A percentile compares a stretch with the other conserved stretches of the same genome.
phyloP scores from a whole-genome alignment of 192 early-diverging fungal species.

The Coemansia sp. region DNA sequence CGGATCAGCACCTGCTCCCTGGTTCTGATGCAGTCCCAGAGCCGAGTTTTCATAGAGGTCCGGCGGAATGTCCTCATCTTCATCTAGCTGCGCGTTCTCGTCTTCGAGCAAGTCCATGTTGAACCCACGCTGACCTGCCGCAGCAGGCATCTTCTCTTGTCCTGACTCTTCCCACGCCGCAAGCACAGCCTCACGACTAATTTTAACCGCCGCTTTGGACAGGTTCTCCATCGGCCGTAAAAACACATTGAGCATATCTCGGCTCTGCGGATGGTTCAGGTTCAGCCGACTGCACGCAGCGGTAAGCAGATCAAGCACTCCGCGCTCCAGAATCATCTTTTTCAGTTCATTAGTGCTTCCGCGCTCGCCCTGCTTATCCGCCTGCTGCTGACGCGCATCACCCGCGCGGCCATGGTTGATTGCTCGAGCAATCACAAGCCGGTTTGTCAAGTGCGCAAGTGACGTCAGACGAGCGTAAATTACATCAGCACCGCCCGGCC shows the following conservation, averaged over 20 bases:
- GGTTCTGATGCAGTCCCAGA: constrained; percentile 54
- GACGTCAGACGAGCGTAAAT: constrained; percentile 49
- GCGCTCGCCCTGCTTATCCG: constrained; percentile 8
- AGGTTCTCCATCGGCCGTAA: constrained; percentile 87
- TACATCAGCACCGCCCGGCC: constrained; percentile 28
- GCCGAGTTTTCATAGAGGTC: constrained; percentile 56
- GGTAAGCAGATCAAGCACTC: constrained; percentile 77
- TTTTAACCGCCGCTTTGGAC: constrained; percentile 83
- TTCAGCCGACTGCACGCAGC: constrained; percentile 82
- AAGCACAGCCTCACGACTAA: constrained; percentile 68
- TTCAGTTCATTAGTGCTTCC: constrained; percentile 42
- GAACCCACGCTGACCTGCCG: constrained; percentile 29
- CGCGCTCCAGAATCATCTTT: constrained; percentile 84
- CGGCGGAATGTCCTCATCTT: constrained; percentile 53
- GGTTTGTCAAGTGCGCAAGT: constrained; percentile 43
- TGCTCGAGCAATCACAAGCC: constrained; percentile 49
- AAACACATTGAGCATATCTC: constrained; percentile 70
- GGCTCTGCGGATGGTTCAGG: constrained; percentile 83
- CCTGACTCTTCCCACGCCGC: constrained; percentile 46
- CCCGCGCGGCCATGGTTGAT: constrained; percentile 27
- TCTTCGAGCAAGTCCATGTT: constrained; percentile 44
- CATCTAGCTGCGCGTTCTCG: constrained; percentile 29
- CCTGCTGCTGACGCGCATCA: constrained; percentile 1
- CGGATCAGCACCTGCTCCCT: constrained; percentile 30
- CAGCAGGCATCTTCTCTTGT: constrained; percentile 52